Percentiles rank a stretch among this genome's conserved stretches.
Evolutionary conservation across 2,329 filamentous ascomycete genomes (phyloP).

Genomic region (Westerdykella sp.): DNA sequence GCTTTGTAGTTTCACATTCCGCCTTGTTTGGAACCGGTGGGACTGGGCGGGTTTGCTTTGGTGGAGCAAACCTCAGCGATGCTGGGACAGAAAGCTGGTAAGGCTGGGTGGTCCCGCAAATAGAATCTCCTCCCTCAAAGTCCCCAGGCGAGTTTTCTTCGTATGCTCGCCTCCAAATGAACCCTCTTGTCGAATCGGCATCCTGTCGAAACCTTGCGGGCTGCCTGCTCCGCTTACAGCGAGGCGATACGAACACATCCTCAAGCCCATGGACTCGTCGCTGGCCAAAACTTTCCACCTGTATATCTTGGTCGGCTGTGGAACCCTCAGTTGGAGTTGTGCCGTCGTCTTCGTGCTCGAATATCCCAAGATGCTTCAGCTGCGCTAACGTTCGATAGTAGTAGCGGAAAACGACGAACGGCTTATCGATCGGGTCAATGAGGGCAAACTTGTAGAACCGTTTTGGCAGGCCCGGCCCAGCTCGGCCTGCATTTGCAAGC

Average conservation of each 20-base stretch:
- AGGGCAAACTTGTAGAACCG: constrained; percentile 46
- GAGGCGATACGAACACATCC: background rate
- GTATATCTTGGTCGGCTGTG: background rate
- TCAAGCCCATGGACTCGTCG: background rate
- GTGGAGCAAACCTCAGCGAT: constrained; percentile 14
- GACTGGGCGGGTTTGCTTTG: constrained; percentile 7
- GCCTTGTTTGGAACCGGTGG: constrained; percentile 16
- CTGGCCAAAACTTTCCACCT: background rate
- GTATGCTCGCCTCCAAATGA: too few species aligned
- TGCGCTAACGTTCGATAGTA: constrained; percentile 32
- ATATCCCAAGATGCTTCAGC: constrained; percentile 18
- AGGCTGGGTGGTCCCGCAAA: background rate
- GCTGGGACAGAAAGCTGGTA: constrained; percentile 23
- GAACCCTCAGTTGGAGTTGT: background rate
- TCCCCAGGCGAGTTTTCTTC: too few species aligned
- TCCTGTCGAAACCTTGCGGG: too few species aligned
- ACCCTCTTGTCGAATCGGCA: too few species aligned
- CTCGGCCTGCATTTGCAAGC: constrained; percentile 33
- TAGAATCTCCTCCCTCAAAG: too few species aligned
- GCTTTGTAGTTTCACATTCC: constrained; percentile 14
- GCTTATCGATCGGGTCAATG: constrained; percentile 44
- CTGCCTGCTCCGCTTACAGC: too few species aligned
- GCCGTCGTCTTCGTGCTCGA: constrained; percentile 8
- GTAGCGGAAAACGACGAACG: constrained; percentile 44
- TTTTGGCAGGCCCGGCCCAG: constrained; percentile 37